Base-by-base conservation (phyloP, 495 filamentous ascomycete genomes). In the Penicillium taxi region DNA sequence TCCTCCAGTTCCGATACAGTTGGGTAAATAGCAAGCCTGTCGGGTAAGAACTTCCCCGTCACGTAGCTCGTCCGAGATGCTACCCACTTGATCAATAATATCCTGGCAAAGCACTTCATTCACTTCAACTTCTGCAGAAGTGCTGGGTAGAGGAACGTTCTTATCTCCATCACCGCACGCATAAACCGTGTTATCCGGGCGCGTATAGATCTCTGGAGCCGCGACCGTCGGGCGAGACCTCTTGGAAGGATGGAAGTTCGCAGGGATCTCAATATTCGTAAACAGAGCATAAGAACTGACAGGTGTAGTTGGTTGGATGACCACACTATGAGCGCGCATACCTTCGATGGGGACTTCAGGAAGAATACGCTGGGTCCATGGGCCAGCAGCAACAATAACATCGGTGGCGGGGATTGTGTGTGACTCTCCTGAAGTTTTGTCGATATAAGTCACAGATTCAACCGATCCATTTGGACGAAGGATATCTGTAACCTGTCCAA, bases 1-100 rank as follows among this genome's bases (percentile, higher is more conserved):
- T 2, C 80, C 81, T 19, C 75, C 74, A 22, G 76, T 74, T 1
- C 71, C 42, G 69, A 69, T 17, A 79, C 80, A 48, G 27, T 76
- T 77, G n/a, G 91, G 91, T 20, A 98, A 65, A 55, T 98, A 98
- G 61, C 91, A 98, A 13, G 91, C 91, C 63, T 96, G 91, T 37
- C 81, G 77, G 19, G 74, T 73, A n/a, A 74, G 77, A 31, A 98
- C 69, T 32, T 86, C 75, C 1, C 93, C 89, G 36, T 82, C 68
- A 6, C 77, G 72, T 35, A 98, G 67, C 23, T 80, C 71, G 32
- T 88, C 80, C 5, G 81, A 87, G 40, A 96, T 78, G 39, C 75
- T 77, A 14, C 72, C 69, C 19, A 90, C 80, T 44, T 94, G 85
- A 38, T 88, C 78, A 27, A 90, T 70, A 37, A 98, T 78, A 44